Base-by-base conservation (phyloP, 805 yeast genomes). In the Spathaspora gorwiae region DNA sequence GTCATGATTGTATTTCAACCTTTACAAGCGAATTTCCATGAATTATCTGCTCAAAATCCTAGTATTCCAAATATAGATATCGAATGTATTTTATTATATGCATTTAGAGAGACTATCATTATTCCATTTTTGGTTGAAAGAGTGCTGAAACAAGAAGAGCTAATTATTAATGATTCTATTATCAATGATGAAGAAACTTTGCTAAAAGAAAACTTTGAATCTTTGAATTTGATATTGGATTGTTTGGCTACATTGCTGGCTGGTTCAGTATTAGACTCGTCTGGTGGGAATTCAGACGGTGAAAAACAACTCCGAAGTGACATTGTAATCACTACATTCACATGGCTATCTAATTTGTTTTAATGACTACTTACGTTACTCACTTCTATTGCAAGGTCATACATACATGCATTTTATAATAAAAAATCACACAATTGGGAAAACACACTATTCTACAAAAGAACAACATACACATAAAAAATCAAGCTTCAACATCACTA, bases 401-500 rank as follows among this genome's bases (percentile, higher is more conserved):
- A n/a, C 13, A 32, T 13, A 32, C 5, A 32, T 32, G 24, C 24
- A 19, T 29, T 29, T 29, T 29, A 9, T 11, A 29, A 29, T 29
- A 29, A 29, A 29, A 29, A 3, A 29, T 9, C 32, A 29, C 9
- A 29, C 9, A 29, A 29, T 9, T 9, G 32, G 12, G 32, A 9
- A 27, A 29, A 29, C 9, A 29, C 12, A 29, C 9, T 11, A 11
- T 29, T 9, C 32, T 29, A 29, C 12, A 29, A 29, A 29, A 29
- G 12, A 29, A 3, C 9, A 29, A 3, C 9, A 29, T 3, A 29
- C 12, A 38, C 11, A 38, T 10, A 26, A 27, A 38, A 38, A 14
- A 7, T 41, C 33, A 40, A 9, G 26, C n/a, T 13, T 80, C 85
- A 42, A 79, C 85, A 44, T 76, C 74, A 39, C 67, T 62, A 19